phyloP scores from a whole-genome alignment of 176 grass and related monocot genomes.

The Phoenix dactylifera region DNA sequence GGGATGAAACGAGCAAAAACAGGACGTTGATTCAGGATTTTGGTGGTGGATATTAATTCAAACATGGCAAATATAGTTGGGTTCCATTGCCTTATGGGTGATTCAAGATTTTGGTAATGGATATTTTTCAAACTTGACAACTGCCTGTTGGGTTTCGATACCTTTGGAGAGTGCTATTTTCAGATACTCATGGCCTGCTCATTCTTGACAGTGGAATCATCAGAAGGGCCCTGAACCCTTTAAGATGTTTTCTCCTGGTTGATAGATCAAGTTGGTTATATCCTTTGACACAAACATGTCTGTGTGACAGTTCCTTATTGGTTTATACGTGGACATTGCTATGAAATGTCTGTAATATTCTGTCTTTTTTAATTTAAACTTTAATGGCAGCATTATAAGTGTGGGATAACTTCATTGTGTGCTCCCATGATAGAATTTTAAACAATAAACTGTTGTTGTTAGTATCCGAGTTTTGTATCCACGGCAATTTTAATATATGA shows the following conservation, averaged over 20 bases:
- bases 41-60: background rate
- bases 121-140: too few species aligned
- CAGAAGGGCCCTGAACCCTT: background rate
- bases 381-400: too few species aligned
- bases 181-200: slow-evolving; percentile 2
- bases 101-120: slow-evolving; percentile 2
- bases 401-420: too few species aligned
- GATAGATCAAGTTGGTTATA: background rate
- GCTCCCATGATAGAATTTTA: too few species aligned
- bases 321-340: background rate
- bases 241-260: background rate
- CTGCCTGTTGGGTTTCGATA: background rate
- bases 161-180: slow-evolving; percentile 4
- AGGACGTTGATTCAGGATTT: slow-evolving; percentile 39
- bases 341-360: background rate
- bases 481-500: too few species aligned
- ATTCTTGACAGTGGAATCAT: background rate
- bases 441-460: too few species aligned
- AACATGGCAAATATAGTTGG: too few species aligned
- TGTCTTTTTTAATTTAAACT: background rate
- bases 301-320: background rate
- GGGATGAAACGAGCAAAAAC: slow-evolving; percentile 96
- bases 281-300: background rate
- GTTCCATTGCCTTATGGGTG: slow-evolving; percentile 5
- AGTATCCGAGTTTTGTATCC: too few species aligned